A percentile compares a stretch with the other conserved stretches of the same genome.
Evolutionary conservation across 305 asterid species (phyloP).

Genomic region (Striga hermonthica): DNA sequence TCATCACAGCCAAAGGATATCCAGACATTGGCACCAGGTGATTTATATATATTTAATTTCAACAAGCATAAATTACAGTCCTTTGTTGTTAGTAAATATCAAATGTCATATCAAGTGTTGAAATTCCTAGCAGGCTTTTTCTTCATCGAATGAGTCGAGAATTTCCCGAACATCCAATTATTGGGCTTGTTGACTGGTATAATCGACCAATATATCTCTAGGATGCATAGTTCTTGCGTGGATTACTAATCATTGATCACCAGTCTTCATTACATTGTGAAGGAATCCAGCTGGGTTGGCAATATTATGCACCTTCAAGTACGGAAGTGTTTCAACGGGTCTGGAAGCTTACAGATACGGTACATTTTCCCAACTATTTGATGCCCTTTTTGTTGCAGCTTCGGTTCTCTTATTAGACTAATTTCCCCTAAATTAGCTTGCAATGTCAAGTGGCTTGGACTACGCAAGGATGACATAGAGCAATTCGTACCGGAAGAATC

Average conservation of each 20-base stretch:
- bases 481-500: constrained; percentile 72
- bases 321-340: constrained; percentile 88
- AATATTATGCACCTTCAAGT: constrained; percentile 84
- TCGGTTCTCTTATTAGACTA: not conserved
- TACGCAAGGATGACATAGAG: constrained; percentile 72
- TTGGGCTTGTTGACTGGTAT: constrained; percentile 93
- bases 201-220: constrained; percentile 18
- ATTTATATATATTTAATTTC: not conserved
- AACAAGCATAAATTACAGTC: not conserved
- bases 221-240: not conserved
- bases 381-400: not conserved
- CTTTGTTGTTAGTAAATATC: not conserved
- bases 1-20: constrained; percentile 92
- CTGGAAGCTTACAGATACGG: constrained; percentile 94
- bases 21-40: constrained; percentile 96
- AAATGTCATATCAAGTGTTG: not conserved
- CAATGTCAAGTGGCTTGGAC: constrained; percentile 86
- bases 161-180: constrained; percentile 65
- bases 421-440: constrained; percentile 49
- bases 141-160: constrained; percentile 74
- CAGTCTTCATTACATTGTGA: constrained; percentile 23
- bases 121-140: constrained; percentile 49
- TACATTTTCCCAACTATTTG: constrained; percentile 26
- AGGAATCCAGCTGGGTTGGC: constrained; percentile 99
- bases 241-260: not conserved